Base-by-base conservation (phyloP, 2,329 filamentous ascomycete genomes). In the Fusarium tricinctum region DNA sequence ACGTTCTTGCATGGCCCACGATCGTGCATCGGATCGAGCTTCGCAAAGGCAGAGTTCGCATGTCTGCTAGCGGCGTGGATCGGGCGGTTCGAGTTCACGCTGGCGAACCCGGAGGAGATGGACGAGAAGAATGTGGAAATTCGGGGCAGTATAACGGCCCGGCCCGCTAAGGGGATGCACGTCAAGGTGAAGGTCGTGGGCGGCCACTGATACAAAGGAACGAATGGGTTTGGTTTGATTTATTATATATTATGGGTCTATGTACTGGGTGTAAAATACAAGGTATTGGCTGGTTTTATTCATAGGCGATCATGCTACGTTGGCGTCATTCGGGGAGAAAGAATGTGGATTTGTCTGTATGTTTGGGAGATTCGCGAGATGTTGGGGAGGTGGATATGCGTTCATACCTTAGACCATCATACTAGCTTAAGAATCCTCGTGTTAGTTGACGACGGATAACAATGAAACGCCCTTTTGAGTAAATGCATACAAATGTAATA, bases 1-100 rank as follows among this genome's bases (percentile, higher is more conserved):
- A 95, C 92, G 0, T 97, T 97, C 79, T 78, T 97, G 60, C 93
- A 97, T 76, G 94, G 94, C 0, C 93, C 94, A 3, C 83, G 94
- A 53, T 92, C 90, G 74, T 97, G 94, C 76, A 97, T 97, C 71
- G 94, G 94, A 0, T 86, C 90, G 78, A 84, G 84, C 3, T 97
- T 97, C 79, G 92, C 94, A 0, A 91, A 89, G 76, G 88, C 91
- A 1, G 95, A 97, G 82, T 92, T 97, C 78, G 93, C 92, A 10
- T 95, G 91, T 75, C 80, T 97, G 66, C 76, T 97, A 46, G 94
- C 93, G 22, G 85, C 88, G 10, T 89, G 92, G 84, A 85, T 95
- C 6, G 93, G 93, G 1, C 84, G 87, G 38, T 97, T 97, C 78
- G 85, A 89, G 74, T 89, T 90, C 76, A 81, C 81, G 69, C 75